Evolutionary conservation across 495 filamentous ascomycete species (phyloP), one percentile per base, ranked within the genome.

Genomic region (Daldinia caldariorum): DNA sequence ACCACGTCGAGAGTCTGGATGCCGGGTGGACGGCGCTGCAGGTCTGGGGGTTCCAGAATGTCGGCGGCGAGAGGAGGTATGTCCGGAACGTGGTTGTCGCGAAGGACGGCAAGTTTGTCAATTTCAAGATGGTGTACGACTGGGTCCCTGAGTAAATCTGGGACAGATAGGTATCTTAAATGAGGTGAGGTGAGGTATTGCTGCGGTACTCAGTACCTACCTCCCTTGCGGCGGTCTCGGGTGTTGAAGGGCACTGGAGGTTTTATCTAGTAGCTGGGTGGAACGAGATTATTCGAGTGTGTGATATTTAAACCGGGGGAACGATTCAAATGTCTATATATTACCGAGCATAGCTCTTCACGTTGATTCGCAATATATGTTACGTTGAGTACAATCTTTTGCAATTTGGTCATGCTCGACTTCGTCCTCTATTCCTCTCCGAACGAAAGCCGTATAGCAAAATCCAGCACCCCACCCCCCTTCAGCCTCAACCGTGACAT

Each of bases 81-180:
- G 86, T 85, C 51, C 78, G 91, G 63, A 89, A 89, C 50, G 80
- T 92, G 49, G 84, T 89, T 16, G 83, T 90, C 39, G 82, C 76
- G 31, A 94, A 94, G 84, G 87, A 83, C 3, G 80, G 79, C 0
- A 80, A 90, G 79, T 83, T 84, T 65, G 84, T 89, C 62, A 79
- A 84, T 74, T 85, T 89, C 39, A 86, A 87, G 77, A 79, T 97
- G 76, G 88, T 97, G 9, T 97, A 96, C 77, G 86, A 92, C 70
- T 96, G 71, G 29, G 41, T 70, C 9, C 51, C 66, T 1, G 73
- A 69, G 34, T 67, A 53, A 37, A 39, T 41, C 3, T 26, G 26
- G 26, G 26, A 3, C 26, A 13, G 43, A 35, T 66, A 50, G 41
- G 47, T 41, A 20, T 35, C 34, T 18, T 6, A 45, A 12, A 6